These are phyloP conservation scores for Entelexis paramagnoliae DNA, from an alignment of 1,139 yeast genomes.

Conservation along the genomic window DNA sequence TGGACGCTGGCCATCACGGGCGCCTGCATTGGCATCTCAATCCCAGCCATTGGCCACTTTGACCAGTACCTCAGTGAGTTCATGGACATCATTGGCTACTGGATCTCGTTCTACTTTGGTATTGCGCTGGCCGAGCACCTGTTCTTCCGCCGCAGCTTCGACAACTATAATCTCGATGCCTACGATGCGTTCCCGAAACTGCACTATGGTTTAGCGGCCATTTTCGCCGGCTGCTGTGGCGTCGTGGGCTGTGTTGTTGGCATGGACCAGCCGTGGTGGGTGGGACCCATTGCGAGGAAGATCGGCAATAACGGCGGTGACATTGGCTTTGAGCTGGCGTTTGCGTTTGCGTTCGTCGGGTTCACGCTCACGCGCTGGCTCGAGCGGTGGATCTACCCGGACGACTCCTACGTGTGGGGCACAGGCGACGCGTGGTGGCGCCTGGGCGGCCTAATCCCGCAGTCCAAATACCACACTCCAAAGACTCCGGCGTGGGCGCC, in stretches of 20 bases:
- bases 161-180: slow-evolving; percentile 52
- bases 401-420: slow-evolving; percentile 22
- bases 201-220: slow-evolving; percentile 71
- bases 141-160: slow-evolving; percentile 51
- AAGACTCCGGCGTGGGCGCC: slow-evolving; percentile 18
- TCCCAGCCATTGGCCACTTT: slow-evolving; percentile 74
- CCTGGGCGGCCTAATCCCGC: slow-evolving; percentile 11
- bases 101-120: slow-evolving; percentile 74
- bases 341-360: slow-evolving; percentile 53
- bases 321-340: slow-evolving; percentile 73
- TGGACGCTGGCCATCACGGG: slow-evolving; percentile 75
- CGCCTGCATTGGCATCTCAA: slow-evolving; percentile 70
- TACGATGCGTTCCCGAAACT: slow-evolving; percentile 47
- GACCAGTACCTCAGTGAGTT: slow-evolving; percentile 65
- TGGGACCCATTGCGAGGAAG: slow-evolving; percentile 51
- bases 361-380: slow-evolving; percentile 54
- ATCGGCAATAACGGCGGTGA: slow-evolving; percentile 72
- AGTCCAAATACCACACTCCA: slow-evolving; percentile 8
- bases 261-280: slow-evolving; percentile 77
- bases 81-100: slow-evolving; percentile 84
- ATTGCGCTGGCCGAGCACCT: slow-evolving; percentile 69
- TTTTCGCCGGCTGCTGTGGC: slow-evolving; percentile 70
- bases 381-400: slow-evolving; percentile 37
- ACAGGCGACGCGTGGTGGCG: slow-evolving; percentile 24
- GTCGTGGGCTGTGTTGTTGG: slow-evolving; percentile 78